Conservation (phyloP, 2,329 filamentous ascomycete genomes). For the Ascochyta rabiei region DNA sequence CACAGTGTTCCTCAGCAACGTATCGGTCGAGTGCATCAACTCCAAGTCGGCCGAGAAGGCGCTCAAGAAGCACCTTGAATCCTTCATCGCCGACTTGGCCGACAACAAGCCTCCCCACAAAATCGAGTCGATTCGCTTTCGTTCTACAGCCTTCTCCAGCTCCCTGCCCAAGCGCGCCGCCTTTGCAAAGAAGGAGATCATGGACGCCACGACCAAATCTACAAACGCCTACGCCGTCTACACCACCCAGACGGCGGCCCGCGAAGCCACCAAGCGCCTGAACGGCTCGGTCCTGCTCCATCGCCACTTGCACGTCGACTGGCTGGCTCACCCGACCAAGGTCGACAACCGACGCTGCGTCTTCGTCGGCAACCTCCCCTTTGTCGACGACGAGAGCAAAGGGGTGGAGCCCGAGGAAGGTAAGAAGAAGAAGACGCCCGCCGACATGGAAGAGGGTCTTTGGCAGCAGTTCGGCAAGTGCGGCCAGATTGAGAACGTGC, state of each 20-base stretch:
- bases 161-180: slow-evolving; percentile 91
- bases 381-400: slow-evolving; percentile 88
- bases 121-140: slow-evolving; percentile 90
- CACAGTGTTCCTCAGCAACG: slow-evolving; percentile 92
- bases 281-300: slow-evolving; percentile 86
- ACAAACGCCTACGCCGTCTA: slow-evolving; percentile 96
- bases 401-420: slow-evolving; percentile 69
- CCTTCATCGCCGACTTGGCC: slow-evolving; percentile 66
- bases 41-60: slow-evolving; percentile 81
- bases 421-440: slow-evolving; percentile 71
- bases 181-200: slow-evolving; percentile 86
- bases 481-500: slow-evolving; percentile 89
- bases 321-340: slow-evolving; percentile 82
- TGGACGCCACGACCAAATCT: slow-evolving; percentile 88
- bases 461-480: slow-evolving; percentile 80
- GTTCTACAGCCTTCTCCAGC: slow-evolving; percentile 84
- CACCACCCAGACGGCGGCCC: slow-evolving; percentile 73
- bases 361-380: slow-evolving; percentile 95
- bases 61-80: slow-evolving; percentile 77
- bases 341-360: slow-evolving; percentile 88
- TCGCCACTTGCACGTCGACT: slow-evolving; percentile 89
- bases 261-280: slow-evolving; percentile 74
- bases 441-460: slow-evolving; percentile 90
- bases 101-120: slow-evolving; percentile 65
- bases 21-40: slow-evolving; percentile 80